Conservation (phyloP, 768 basidiomycete genomes). For the Leccinum fibrillosum region DNA sequence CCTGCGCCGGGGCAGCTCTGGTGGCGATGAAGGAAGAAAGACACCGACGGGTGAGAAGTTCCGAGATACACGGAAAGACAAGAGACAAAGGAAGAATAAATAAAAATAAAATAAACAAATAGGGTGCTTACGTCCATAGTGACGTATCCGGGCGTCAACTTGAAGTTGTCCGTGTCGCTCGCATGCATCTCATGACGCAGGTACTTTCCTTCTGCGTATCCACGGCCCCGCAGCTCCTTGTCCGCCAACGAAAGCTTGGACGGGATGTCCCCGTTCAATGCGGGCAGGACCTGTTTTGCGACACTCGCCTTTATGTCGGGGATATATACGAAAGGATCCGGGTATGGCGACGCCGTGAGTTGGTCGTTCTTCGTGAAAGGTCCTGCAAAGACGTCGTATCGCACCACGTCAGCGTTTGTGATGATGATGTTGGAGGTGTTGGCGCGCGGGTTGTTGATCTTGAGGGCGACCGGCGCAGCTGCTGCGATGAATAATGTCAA, state of each 20-base stretch:
- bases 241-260: slow-evolving; percentile 12
- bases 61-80: not conserved
- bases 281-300: slow-evolving; percentile 51
- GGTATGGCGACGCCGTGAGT: slow-evolving; percentile 69
- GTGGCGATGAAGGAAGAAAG: not conserved
- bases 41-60: not conserved
- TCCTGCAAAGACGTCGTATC: slow-evolving; percentile 66
- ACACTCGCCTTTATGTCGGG: slow-evolving; percentile 47
- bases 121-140: not conserved
- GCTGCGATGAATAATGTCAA: slow-evolving; percentile 56
- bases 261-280: slow-evolving; percentile 40
- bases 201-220: not conserved
- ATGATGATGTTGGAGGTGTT: slow-evolving; percentile 62
- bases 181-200: slow-evolving; percentile 18
- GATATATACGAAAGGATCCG: slow-evolving; percentile 61
- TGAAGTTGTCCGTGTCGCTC: slow-evolving; percentile 38
- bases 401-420: slow-evolving; percentile 57
- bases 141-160: slow-evolving; percentile 19
- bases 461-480: slow-evolving; percentile 53
- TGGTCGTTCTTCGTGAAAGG: slow-evolving; percentile 80
- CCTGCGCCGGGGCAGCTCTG: slow-evolving; percentile 71
- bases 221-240: not conserved
- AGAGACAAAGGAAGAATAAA: too few species aligned
- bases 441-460: slow-evolving; percentile 61
- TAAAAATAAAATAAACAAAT: not conserved